Percentiles rank a stretch among this genome's conserved stretches.
These are phyloP conservation scores for Lasiodiplodia theobromae DNA, from an alignment of 2,329 filamentous ascomycete species.

Conservation along the genomic window DNA sequence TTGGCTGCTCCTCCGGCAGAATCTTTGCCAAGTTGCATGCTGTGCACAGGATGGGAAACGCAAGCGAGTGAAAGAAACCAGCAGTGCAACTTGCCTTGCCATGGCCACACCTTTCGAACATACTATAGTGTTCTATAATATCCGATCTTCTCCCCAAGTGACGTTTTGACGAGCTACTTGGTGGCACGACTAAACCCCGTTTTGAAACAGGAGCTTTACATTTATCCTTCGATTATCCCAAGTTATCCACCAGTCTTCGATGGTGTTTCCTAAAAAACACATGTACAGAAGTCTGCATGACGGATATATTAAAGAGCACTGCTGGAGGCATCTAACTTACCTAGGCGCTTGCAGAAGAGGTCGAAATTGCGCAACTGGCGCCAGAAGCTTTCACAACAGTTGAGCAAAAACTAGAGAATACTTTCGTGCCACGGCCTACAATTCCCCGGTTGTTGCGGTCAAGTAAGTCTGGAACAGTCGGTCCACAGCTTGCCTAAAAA, in stretches of 20 bases:
- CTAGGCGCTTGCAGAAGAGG: no score
- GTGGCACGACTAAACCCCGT: conserved; percentile 1
- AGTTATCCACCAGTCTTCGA: no score
- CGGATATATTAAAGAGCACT: not conserved
- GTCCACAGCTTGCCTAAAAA: no score
- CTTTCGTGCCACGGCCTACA: no score
- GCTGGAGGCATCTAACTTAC: not conserved
- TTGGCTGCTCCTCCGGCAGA: not conserved
- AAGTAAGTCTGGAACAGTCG: no score
- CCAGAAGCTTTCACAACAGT: conserved; percentile 40
- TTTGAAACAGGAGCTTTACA: not conserved
- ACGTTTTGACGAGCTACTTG: not conserved
- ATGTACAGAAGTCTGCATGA: not conserved
- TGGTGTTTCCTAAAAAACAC: not conserved
- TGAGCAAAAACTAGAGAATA: conserved; percentile 27
- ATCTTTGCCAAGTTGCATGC: not conserved
- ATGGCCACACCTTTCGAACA: not conserved
- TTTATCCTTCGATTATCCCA: not conserved
- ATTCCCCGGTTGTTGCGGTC: no score
- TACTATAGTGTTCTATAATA: not conserved
- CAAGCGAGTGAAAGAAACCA: not conserved
- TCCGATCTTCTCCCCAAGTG: conserved; percentile 14
- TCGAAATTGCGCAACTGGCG: conserved; percentile 41
- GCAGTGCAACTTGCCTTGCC: not conserved
- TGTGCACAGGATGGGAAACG: not conserved